Percentiles rank a stretch among this genome's conserved stretches.
Conservation (phyloP, 1,284 basidiomycete genomes). For the Ustilago cynodontis region DNA sequence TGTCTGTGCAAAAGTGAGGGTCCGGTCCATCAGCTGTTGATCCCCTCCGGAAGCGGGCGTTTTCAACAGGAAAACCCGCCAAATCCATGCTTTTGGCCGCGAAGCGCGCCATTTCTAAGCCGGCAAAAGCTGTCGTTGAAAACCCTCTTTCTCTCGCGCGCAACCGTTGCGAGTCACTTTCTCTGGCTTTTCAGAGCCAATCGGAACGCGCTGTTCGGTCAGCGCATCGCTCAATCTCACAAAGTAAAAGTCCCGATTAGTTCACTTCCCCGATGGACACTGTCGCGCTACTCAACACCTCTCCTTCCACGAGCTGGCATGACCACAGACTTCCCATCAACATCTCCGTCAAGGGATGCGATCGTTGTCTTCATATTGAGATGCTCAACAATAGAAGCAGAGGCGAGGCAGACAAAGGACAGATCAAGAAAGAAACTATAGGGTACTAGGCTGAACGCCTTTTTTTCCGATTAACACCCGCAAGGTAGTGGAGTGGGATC, state of each 20-base stretch:
- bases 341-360: too few relatives aligned
- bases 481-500: conserved; percentile 5
- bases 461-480: conserved; percentile 22
- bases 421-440: not conserved
- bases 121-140: conserved; percentile 9
- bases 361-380: not conserved
- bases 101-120: conserved; percentile 13
- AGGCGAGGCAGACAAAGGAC: not conserved
- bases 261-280: not conserved
- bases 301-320: not conserved
- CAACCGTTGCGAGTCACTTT: not conserved
- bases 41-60: conserved; percentile 29
- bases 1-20: conserved; percentile 2
- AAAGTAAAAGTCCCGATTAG: not conserved
- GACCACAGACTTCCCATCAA: too few relatives aligned
- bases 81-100: conserved; percentile 6
- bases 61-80: conserved; percentile 31
- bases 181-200: conserved; percentile 20
- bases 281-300: not conserved
- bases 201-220: conserved; percentile 27
- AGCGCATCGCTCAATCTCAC: conserved; percentile 10
- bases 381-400: not conserved
- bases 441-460: conserved; percentile 21
- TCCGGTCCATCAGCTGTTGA: conserved; percentile 3
- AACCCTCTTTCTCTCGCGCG: conserved; percentile 10